Evolutionary conservation across 345 rosid genomes (phyloP).

Genomic region (Moringa oleifera): DNA sequence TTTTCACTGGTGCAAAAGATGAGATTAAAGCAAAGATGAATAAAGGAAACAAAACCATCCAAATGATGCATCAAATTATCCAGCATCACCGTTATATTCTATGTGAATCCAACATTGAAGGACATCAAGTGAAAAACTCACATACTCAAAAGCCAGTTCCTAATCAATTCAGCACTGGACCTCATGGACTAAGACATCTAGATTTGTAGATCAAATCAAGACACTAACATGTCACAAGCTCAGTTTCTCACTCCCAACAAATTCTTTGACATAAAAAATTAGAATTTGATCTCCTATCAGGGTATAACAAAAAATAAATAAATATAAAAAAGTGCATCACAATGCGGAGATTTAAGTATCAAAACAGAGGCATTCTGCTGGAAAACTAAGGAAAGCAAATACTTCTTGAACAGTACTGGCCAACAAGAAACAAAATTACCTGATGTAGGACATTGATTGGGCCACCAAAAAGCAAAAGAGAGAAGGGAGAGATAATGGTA

Average conservation of each 20-base stretch:
- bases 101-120: too few species aligned
- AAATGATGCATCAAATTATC: too few species aligned
- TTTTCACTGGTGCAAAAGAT: too few species aligned
- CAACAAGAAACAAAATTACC: constrained; percentile 29
- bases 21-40: too few species aligned
- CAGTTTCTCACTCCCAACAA: too few species aligned
- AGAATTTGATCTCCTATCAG: not conserved
- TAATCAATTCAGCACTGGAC: not conserved
- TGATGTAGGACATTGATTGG: constrained; percentile 80
- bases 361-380: not conserved
- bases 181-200: not conserved
- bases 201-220: not conserved
- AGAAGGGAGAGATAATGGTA: constrained; percentile 74
- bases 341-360: too few species aligned
- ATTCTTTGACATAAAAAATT: too few species aligned
- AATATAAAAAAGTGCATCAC: not conserved
- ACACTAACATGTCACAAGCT: not conserved
- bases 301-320: too few species aligned
- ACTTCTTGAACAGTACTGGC: not conserved
- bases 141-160: not conserved
- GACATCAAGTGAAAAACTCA: too few species aligned
- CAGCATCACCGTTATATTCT: too few species aligned
- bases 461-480: constrained; percentile 85
- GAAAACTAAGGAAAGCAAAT: not conserved
- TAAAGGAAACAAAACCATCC: too few species aligned